Evolutionary conservation across 495 filamentous ascomycete species (phyloP), one percentile per base, ranked within the genome.

Genomic region (Zalerion maritima): DNA sequence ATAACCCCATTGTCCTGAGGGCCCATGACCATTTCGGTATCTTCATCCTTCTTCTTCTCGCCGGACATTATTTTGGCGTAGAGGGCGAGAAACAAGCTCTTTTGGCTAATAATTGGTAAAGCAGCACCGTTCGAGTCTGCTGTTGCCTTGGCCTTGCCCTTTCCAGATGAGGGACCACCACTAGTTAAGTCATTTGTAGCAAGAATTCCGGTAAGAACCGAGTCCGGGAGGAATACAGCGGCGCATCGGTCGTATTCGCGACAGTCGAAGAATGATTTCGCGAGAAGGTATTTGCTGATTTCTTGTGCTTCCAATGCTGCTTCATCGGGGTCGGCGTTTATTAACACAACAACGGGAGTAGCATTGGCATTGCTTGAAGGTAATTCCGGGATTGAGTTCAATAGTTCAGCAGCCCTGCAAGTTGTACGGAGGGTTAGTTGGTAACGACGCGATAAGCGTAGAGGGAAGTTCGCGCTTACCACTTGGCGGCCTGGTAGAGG

Each of bases 401-500:
- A 74, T 34, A 94, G 78, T 58, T 99, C 91, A 32, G 91, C 91
- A 9, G 84, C 81, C 89, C 89, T 97, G 36, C 9, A 27, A n/a
- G n/a, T n/a, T n/a, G n/a, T n/a, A n/a, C n/a, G n/a, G 21, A 30
- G 13, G 12, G 4, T 29, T 16, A 36, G 38, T 24, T 27, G 34
- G 14, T 29, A 28, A 24, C 29, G 13, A 13, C 24, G 21, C 32
- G 14, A 35, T 38, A 26, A 35, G 18, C 26, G 17, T 13, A 26
- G 20, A 24, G 14, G 14, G 13, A 19, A 16, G 14, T 1, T 16
- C 24, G 20, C 13, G 24, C 41, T 24, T 69, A 94, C 89, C 91
- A 96, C 75, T 96, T 99, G 9, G 91, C 75, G 10, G 85, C 85
- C 40, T 94, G 85, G 50, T 94, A 96, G 2, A 99, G 69, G 58